A percentile compares a stretch with the other conserved stretches of the same genome.
phyloP scores from a whole-genome alignment of 805 yeast genomes.

The Debaryomyces castellii region DNA sequence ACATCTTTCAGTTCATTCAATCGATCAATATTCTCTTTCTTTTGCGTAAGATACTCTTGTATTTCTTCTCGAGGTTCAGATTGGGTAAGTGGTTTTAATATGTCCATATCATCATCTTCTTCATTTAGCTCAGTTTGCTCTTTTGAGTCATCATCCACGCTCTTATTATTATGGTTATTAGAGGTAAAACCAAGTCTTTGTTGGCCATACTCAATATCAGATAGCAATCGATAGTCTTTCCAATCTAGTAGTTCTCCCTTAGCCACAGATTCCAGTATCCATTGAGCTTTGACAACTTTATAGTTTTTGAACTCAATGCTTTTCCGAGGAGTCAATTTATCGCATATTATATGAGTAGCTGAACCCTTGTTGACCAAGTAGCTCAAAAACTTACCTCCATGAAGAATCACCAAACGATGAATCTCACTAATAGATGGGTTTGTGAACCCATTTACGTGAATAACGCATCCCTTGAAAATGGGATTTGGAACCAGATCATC shows the following conservation, averaged over 20 bases:
- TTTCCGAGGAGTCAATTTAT: conserved; percentile 75
- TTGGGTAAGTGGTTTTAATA: conserved; percentile 2
- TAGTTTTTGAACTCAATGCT: conserved; percentile 60
- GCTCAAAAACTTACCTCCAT: conserved; percentile 80
- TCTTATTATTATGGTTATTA: neutral
- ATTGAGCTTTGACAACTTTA: conserved; percentile 76
- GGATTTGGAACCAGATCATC: conserved; percentile 19
- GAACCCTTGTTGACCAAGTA: conserved; percentile 66
- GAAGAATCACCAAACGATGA: conserved; percentile 64
- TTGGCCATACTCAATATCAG: conserved; percentile 57
- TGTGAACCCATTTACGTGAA: conserved; percentile 90
- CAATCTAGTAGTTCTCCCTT: conserved; percentile 55
- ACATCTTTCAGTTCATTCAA: neutral
- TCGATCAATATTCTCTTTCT: neutral
- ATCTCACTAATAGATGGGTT: conserved; percentile 73
- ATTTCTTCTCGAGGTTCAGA: conserved; percentile 2
- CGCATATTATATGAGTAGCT: conserved; percentile 85
- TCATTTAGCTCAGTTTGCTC: no score
- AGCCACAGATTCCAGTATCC: conserved; percentile 71
- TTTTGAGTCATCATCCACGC: no score
- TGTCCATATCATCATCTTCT: conserved; percentile 1
- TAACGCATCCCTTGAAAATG: conserved; percentile 61
- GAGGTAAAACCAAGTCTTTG: conserved; percentile 25
- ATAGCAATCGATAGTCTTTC: conserved; percentile 60
- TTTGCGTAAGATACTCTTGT: neutral